Evolutionary conservation across 306 rosid genomes (phyloP), one percentile per base, ranked within the genome.

Genomic region (Citrullus colocynthis): DNA sequence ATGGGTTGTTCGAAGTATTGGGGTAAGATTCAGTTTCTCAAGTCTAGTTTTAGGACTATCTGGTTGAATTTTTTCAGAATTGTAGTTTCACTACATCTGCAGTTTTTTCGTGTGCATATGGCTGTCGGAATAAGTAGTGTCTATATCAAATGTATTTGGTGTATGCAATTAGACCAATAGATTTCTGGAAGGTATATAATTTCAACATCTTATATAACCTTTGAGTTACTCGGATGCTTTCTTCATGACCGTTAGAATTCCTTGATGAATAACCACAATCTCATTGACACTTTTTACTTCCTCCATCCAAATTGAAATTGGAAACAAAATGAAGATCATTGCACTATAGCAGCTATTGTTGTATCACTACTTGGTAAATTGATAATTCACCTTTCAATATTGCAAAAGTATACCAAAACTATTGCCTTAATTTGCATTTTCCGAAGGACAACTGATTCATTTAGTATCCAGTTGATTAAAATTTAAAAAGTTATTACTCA

Each of bases 1-100:
- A 80, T 92, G 99, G 99, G 88, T 84, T 66, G 81, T 95, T 37
- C 91, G 97, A 74, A 92, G 97, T 82, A 87, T 95, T 81, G 97
- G 97, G 91, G 99, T 95, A 88, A 80, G 80, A 56, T 82, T 59
- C 73, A 61, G 80, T 41, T 48, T 69, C 64, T 49, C 45, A 10
- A 16, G 34, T 80, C 56, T 76, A 72, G 75, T 70, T 70, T 16
- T 39, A 12, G 70, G 80, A 24, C 2, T 30, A 78, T 82, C 30
- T 78, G 82, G 37, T 70, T 56, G 57, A 75, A 17, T 54, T 24
- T 24, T 24, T 24, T 49, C 48, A 54, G 17, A 54, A 30, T 76
- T 15, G 0, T 37, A 76, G 28, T 21, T 59, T 75, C 49, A 34
- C 32, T 34, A 34, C 42, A 41, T n/a, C 49, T 12, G 56, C 49